Base-by-base conservation (phyloP, 305 asterid genomes). In the Solanum hybrid region DNA sequence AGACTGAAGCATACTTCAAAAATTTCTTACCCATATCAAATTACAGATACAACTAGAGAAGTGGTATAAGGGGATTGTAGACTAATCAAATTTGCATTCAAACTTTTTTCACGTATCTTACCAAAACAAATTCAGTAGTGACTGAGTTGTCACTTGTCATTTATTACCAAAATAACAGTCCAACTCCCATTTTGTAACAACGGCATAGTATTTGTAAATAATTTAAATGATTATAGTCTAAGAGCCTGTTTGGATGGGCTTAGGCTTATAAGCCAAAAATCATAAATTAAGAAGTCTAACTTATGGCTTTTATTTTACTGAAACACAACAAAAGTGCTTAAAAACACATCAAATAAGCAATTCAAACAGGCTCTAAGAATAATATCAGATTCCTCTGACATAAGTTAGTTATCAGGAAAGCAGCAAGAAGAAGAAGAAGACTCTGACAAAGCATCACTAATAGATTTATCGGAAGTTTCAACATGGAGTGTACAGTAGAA, bases 1-100 rank as follows among this genome's bases (percentile, higher is more conserved):
- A 29, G 75, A 57, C 20, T 65, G 37, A 41, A 90, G 78, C 91
- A 12, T 37, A n/a, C 86, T 87, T 78, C 90, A 80, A 80, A 80
- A 38, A 24, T 7, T 80, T 38, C 86, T 38, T 14, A 15, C 9
- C 37, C 72, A 8, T 39, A 39, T 2, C 4, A 81, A 81, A 81
- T 41, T 82, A 39, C 36, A 39, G 24, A 39, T 33, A 39, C 36
- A 81, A 39, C 37, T 4, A 82, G 70, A 39, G 87, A 82, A 82
- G 36, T 82, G 87, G 72, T 82, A 26, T 14, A 2, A 82, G 87
- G 24, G 36, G 45, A 82, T 39, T 39, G 87, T 82, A n/a, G 72
- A 39, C 14, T 82, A 41, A 9, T 45, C 36, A 38, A 57, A 81
- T 38, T 81, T 38, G 68, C 87, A 38, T 81, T 81, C 1, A 5